Conservation (phyloP, 768 basidiomycete species). For the Amanita jacksonii region DNA sequence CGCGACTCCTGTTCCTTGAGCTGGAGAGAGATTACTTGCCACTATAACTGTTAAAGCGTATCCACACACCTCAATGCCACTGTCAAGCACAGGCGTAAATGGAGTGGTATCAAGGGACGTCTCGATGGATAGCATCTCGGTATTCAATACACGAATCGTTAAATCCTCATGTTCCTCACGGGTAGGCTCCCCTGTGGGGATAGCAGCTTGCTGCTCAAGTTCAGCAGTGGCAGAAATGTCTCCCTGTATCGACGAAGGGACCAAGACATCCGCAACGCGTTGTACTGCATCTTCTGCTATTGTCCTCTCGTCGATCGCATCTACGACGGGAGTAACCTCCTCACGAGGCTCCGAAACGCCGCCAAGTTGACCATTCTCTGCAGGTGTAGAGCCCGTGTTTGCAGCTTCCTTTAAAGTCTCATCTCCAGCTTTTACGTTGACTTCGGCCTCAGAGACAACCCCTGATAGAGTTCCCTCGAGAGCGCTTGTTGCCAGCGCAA, state of each 20-base stretch:
- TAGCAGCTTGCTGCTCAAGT: not conserved
- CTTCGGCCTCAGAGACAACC: not conserved
- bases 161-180: not conserved
- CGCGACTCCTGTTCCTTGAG: conserved; percentile 2
- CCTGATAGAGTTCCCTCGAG: not conserved
- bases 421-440: not conserved
- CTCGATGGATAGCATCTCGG: not conserved
- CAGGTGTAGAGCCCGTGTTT: not conserved
- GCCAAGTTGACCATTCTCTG: not conserved
- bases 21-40: not conserved
- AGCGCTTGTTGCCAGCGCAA: conserved; percentile 3
- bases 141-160: not conserved
- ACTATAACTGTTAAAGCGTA: not conserved
- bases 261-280: no score
- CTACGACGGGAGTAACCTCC: not conserved
- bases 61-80: conserved; percentile 6
- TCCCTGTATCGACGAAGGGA: no score
- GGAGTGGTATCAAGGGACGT: conserved; percentile 1
- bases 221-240: not conserved
- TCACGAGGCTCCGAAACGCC: not conserved
- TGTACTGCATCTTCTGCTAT: no score
- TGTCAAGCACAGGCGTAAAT: conserved; percentile 6
- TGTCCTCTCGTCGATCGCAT: not conserved
- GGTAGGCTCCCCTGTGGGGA: not conserved
- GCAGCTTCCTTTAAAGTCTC: not conserved